Conservation (phyloP, 805 yeast genomes). For the Saccharomyces kudriavzevii region DNA sequence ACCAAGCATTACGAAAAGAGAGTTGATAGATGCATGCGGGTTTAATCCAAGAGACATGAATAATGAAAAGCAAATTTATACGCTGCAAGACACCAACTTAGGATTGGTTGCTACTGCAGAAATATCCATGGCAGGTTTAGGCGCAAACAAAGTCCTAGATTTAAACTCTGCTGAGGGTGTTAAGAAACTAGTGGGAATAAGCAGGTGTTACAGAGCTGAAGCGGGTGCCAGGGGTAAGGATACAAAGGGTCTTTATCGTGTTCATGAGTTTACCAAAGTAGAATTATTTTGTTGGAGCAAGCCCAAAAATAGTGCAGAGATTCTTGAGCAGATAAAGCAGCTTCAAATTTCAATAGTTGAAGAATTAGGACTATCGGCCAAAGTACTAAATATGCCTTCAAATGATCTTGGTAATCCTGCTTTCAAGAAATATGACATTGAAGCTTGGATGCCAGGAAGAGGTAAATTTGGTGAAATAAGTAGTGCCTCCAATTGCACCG, state of each 20-base stretch:
- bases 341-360: conserved; percentile 59
- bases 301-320: conserved; percentile 37
- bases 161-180: conserved; percentile 38
- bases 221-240: conserved; percentile 96
- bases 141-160: conserved; percentile 43
- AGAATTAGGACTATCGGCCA: conserved; percentile 69
- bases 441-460: conserved; percentile 98
- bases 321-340: conserved; percentile 50
- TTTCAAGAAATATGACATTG: conserved; percentile 81
- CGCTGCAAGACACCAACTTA: conserved; percentile 43
- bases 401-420: conserved; percentile 94
- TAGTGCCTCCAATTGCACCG: conserved; percentile 86
- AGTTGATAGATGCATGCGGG: conserved; percentile 82
- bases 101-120: conserved; percentile 93
- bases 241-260: conserved; percentile 85
- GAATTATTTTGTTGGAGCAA: conserved; percentile 76
- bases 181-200: conserved; percentile 61
- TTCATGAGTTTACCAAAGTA: conserved; percentile 93
- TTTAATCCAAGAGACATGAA: conserved; percentile 87
- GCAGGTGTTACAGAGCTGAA: conserved; percentile 87
- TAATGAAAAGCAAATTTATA: conserved; percentile 78
- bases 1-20: conserved; percentile 76
- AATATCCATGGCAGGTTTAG: conserved; percentile 81
- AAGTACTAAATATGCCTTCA: conserved; percentile 81
- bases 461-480: conserved; percentile 88